Base-by-base conservation (phyloP, 345 rosid species). In the Euphorbia lathyris region DNA sequence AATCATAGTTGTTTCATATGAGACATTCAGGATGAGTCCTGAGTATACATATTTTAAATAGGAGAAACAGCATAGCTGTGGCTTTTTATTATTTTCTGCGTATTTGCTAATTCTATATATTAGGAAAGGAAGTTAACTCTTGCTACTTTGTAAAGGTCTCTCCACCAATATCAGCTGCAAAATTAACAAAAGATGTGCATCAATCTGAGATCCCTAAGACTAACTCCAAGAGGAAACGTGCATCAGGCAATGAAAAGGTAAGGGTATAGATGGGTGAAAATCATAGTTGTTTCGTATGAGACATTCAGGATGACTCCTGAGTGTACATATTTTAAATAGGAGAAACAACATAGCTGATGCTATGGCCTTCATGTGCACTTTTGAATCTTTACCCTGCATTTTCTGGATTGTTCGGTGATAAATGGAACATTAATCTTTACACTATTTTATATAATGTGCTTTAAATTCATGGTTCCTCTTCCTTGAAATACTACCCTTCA, bases 161-260 rank as follows among this genome's bases (percentile, higher is more conserved):
- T 74, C 80, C 96, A 47, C 80, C 80, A 45, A 92, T 89, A 80
- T 74, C 87, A 2, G 78, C 74, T 42, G 50, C 68, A 70, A 89
- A 88, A n/a, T n/a, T n/a, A 66, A 75, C 66, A 23, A 82, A 78
- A 78, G 91, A 82, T 74, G 86, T 70, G 48, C 80, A 71, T 59
- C 85, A 74, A 14, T 23, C 38, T 56, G 86, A 85, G 69, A 88
- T 78, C 67, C 81, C 93, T 19, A 79, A 83, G 85, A 70, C 85
- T 63, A 76, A 66, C 76, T 38, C 76, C 61, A 92, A 86, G 87
- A 81, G 91, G 72, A 92, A 82, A 79, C 88, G 76, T 16, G 75
- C 86, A 61, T 74, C 73, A 34, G 91, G 67, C 53, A 83, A 85
- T 75, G 88, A 82, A 61, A 86, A 86, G 71, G 91, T 87, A 79